These are phyloP conservation scores for Boletus reticulatus DNA, from an alignment of 768 basidiomycete genomes.

Conservation along the genomic window DNA sequence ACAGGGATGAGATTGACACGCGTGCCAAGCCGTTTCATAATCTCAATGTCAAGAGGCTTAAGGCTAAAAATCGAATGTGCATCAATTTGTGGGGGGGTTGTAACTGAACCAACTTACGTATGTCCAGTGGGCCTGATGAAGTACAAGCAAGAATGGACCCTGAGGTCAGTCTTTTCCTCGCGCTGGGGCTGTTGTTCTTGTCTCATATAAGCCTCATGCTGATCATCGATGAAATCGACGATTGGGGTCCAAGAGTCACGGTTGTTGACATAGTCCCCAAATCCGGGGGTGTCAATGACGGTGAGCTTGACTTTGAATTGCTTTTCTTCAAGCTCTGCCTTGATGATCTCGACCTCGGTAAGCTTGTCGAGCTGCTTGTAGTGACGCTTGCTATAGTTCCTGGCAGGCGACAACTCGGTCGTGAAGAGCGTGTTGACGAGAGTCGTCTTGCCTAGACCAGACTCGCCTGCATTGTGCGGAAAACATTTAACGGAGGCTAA, in stretches of 20 bases:
- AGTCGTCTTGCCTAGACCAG: conserved; percentile 95
- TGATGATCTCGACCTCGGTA: conserved; percentile 98
- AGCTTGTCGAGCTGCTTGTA: conserved; percentile 98
- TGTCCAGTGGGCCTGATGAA: conserved; percentile 96
- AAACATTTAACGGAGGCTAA: not conserved
- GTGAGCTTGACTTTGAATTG: conserved; percentile 99
- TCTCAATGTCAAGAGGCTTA: conserved; percentile 98
- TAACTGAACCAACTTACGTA: conserved; percentile 58
- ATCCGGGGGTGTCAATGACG: conserved; percentile 98
- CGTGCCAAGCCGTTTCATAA: conserved; percentile 98
- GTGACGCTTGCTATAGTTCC: conserved; percentile 88
- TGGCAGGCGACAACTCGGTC: conserved; percentile 88
- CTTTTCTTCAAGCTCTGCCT: conserved; percentile 98
- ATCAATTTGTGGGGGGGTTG: not conserved
- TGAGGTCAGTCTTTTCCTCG: conserved; percentile 88
- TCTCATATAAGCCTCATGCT: conserved; percentile 93
- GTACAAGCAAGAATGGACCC: conserved; percentile 96
- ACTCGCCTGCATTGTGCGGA: conserved; percentile 65
- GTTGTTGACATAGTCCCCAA: conserved; percentile 99
- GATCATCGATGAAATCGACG: conserved; percentile 97
- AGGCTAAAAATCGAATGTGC: conserved; percentile 41
- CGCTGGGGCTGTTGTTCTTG: conserved; percentile 99
- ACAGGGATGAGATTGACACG: conserved; percentile 98
- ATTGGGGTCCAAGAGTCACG: conserved; percentile 98
- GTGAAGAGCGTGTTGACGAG: conserved; percentile 99